Evolutionary conservation across 257 asterid genomes (phyloP), one percentile per base, ranked within the genome.

Genomic region (Solanum chaucha): DNA sequence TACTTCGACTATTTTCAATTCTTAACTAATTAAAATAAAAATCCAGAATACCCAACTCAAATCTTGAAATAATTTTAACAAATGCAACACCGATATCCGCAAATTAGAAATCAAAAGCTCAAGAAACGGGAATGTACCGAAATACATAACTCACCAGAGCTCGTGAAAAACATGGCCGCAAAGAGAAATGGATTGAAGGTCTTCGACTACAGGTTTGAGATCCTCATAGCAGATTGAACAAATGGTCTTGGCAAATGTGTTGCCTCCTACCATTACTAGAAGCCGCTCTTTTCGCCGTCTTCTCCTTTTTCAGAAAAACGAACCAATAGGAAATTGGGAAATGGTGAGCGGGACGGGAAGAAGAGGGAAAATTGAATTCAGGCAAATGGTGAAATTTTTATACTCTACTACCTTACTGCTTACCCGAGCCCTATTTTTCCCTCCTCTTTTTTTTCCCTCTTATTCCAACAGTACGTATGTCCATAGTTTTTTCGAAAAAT

Each of bases 121-220:
- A 67, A 67, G 73, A 26, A 67, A 67, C 10, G 36, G 36, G 36
- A 67, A 2, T 65, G 2, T 5, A 4, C 22, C 19, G 2, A 68
- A 67, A 71, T 20, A 32, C 36, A 78, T 15, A 28, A 88, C 91
- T 86, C 14, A 95, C 99, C 99, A 96, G 89, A 97, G 98, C 89
- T 97, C 99, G 93, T 97, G 99, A 91, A 97, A 95, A 78, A 97
- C 99, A 77, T 97, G 99, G 86, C 99, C 99, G 87, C 99, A 97
- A 30, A 96, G 89, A 61, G 95, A 94, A 86, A 97, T 97, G 24
- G 97, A 91, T 84, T 96, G 99, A 41, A 96, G 98, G 77, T 97
- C 99, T 92, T 95, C 99, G 55, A 90, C 88, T 10, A 93, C 48
- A 35, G 99, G 99, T 78, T 97, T 97, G 87, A 97, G 98, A 88